phyloP scores from a whole-genome alignment of 148 eudicot species.

The Vaccinium vitisidaea region DNA sequence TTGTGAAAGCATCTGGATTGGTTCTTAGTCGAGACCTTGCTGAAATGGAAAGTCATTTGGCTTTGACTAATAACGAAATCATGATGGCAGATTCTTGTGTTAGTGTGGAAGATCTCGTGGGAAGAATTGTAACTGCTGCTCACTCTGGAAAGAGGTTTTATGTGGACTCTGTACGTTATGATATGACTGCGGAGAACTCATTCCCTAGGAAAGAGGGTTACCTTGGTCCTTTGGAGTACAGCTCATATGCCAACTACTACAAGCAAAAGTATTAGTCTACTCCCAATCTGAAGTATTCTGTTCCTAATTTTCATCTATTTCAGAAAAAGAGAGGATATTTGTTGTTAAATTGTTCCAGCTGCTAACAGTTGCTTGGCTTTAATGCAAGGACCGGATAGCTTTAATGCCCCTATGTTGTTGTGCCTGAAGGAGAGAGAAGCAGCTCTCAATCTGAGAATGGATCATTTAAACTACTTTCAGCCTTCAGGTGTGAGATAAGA shows the following conservation, averaged over 20 bases:
- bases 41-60: slow-evolving; percentile 27
- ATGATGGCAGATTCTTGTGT: slow-evolving; percentile 79
- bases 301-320: background rate
- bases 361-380: slow-evolving; percentile 23
- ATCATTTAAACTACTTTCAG: slow-evolving; percentile 24
- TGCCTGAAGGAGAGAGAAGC: slow-evolving; percentile 37
- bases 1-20: slow-evolving; percentile 91
- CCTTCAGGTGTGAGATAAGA: background rate
- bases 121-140: slow-evolving; percentile 94
- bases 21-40: slow-evolving; percentile 53
- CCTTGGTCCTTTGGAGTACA: slow-evolving; percentile 96
- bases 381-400: slow-evolving; percentile 35
- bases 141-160: slow-evolving; percentile 98
- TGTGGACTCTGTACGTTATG: slow-evolving; percentile 84
- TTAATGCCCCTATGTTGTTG: slow-evolving; percentile 35
- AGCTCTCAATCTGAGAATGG: slow-evolving; percentile 25
- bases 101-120: slow-evolving; percentile 66
- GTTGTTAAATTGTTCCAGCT: background rate
- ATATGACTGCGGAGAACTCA: slow-evolving; percentile 94
- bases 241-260: slow-evolving; percentile 93
- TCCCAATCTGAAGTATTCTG: slow-evolving; percentile 9
- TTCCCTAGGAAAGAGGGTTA: slow-evolving; percentile 99
- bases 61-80: slow-evolving; percentile 48
- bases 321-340: background rate
- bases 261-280: slow-evolving; percentile 68